phyloP scores from a whole-genome alignment of 176 grass and related monocot genomes.

The Musa beccarii region DNA sequence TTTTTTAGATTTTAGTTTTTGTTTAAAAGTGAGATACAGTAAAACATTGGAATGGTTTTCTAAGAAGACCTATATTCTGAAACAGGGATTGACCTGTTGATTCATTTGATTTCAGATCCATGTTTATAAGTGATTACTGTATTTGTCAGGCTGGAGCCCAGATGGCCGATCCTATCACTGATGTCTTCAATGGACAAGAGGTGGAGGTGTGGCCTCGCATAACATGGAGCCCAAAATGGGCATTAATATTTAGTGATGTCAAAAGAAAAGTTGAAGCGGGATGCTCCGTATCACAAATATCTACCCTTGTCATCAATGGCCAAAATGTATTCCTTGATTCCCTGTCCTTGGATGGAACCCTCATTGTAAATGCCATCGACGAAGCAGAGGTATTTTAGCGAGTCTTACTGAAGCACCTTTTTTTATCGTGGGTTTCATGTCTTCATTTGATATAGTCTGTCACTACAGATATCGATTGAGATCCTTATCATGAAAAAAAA shows the following conservation, averaged over 20 bases:
- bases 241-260: conserved; percentile 53
- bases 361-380: conserved; percentile 52
- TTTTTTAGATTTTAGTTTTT: background rate
- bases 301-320: conserved; percentile 57
- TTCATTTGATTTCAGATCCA: no score
- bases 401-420: background rate
- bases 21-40: no score
- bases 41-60: no score
- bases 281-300: conserved; percentile 53
- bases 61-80: no score
- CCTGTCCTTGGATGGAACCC: conserved; percentile 64
- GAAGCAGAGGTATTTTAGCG: conserved; percentile 62
- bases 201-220: conserved; percentile 84
- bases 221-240: conserved; percentile 83
- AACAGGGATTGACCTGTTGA: no score
- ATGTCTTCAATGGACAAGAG: conserved; percentile 85
- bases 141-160: conserved; percentile 52
- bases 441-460: no score
- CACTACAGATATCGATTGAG: background rate
- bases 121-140: background rate
- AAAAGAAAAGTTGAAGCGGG: conserved; percentile 39
- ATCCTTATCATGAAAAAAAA: background rate
- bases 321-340: conserved; percentile 37
- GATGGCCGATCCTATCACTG: conserved; percentile 52
- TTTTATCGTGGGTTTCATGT: background rate